Percentiles rank a stretch among this genome's conserved stretches.
These are phyloP conservation scores for Cercospora nicotianae DNA, from an alignment of 2,329 filamentous ascomycete species.

Conservation along the genomic window DNA sequence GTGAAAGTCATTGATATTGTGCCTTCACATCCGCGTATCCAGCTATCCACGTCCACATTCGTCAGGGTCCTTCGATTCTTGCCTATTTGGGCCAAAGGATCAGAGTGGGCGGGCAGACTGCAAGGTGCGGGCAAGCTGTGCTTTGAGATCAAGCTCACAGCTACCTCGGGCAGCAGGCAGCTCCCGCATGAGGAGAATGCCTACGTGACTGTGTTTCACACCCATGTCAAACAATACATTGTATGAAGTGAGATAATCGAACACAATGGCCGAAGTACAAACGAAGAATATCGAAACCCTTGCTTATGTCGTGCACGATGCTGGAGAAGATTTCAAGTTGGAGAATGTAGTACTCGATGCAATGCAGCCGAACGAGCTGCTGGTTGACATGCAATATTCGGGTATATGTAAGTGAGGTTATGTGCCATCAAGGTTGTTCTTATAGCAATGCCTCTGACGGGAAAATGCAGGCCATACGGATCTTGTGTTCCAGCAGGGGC, in stretches of 20 bases:
- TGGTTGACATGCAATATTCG: slow-evolving; percentile 28
- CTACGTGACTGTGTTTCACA: not conserved
- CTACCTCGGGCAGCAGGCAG: not conserved
- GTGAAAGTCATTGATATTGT: not conserved
- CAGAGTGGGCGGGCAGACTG: not conserved
- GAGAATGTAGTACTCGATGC: slow-evolving; percentile 22
- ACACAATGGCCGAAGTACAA: not conserved
- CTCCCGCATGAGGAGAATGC: not conserved
- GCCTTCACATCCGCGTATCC: not conserved
- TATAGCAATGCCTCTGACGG: not conserved
- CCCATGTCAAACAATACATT: not conserved
- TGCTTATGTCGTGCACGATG: slow-evolving; percentile 24
- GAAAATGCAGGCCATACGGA: slow-evolving; percentile 22
- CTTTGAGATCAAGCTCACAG: not conserved
- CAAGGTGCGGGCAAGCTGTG: not conserved
- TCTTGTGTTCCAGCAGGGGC: slow-evolving; percentile 26
- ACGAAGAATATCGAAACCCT: not conserved
- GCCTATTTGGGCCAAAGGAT: not conserved
- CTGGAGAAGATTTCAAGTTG: slow-evolving; percentile 25
- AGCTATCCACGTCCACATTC: not conserved
- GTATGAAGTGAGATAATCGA: not conserved
- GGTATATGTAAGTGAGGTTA: slow-evolving; percentile 23
- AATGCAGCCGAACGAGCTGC: slow-evolving; percentile 23
- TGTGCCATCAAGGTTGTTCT: not conserved
- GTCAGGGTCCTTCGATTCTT: not conserved